Base-by-base conservation (phyloP, 305 asterid species). In the Solanum hybrid region DNA sequence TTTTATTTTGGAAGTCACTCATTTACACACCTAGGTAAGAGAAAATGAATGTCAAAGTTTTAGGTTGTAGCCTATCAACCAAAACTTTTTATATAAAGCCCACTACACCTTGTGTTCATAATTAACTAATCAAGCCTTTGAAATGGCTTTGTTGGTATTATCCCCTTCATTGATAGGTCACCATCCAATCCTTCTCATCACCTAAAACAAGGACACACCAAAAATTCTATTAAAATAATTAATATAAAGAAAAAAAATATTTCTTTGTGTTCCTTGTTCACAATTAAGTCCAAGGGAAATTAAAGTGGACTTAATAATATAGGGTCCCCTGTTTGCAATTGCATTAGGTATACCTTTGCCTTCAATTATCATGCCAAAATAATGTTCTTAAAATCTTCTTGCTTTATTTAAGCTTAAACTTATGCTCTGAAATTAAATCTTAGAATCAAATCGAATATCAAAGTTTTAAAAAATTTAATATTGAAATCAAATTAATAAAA, bases 151-250 rank as follows among this genome's bases (percentile, higher is more conserved):
- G 95, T 93, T 97, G 98, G 95, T 93, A 90, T 95, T 95, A 96
- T 94, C 97, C 93, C 91, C 75, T 95, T 94, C 93, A 96, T 96
- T 97, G 95, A 95, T 92, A 90, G 95, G 97, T 97, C 98, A 94
- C 93, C 98, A 95, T 97, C 99, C 94, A 90, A 91, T 92, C 93
- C 93, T 78, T 92, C 95, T 96, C 98, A 95, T 81, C 94, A 93
- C 92, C 92, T 91, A 92, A 91, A 91, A 90, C 94, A 93, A 93
- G 93, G 92, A 95, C 95, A 91, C 91, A 90, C 92, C 88, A 91
- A 95, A 94, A 94, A 81, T 93, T 91, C 90, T 85, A 95, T 95
- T 94, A 11, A 69, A 69, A n/a, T 1, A 67, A 10, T 90, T 95
- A 90, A 90, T 88, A 89, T 90, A 86, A 92, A 81, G n/a, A 4